Evolutionary conservation across 2,329 filamentous ascomycete genomes (phyloP), one percentile per base, ranked within the genome.

Genomic region (Aschersonia sp.): DNA sequence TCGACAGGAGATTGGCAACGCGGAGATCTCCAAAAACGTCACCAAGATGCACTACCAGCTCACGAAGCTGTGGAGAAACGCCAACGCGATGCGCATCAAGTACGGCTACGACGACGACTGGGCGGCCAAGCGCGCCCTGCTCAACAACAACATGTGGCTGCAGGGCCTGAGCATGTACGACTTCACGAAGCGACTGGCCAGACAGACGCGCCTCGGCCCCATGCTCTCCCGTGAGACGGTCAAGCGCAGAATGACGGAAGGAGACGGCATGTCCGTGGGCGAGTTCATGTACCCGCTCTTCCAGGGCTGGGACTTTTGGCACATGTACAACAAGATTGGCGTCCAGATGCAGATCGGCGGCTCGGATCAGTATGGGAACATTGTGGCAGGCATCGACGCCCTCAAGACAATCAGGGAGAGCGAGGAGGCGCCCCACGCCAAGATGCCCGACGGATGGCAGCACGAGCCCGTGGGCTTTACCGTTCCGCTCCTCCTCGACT

Each of bases 241-340:
- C 47, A 92, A 87, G 65, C 81, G 79, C 49, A 87, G 88, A 59
- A 74, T 97, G 71, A 75, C 76, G n/a, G 81, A 81, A 47, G 87
- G 87, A 39, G 85, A 92, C 53, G 94, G 92, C 56, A 90, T 98
- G 83, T 94, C 89, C 0, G 84, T 94, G 57, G 83, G 87, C 37
- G 92, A 98, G 61, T 95, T 98, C 63, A 77, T 81, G 41, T 98
- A 98, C 59, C 92, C 94, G 1, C 67, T 98, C 12, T 78, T 97
- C 57, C 92, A 98, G 62, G 88, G 84, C 29, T 97, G 89, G 84
- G 92, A 98, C 62, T 98, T 89, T 78, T 97, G 87, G 86, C 74
- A 85, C 55, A 75, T 97, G 67, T 94, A 85, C 65, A 62, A 56
- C 51, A 73, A 77, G 44, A 71, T 73, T 30, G 75, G 75, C 44